Base-by-base conservation (phyloP, 805 yeast species). In the Debaryomyces prosopidis region DNA sequence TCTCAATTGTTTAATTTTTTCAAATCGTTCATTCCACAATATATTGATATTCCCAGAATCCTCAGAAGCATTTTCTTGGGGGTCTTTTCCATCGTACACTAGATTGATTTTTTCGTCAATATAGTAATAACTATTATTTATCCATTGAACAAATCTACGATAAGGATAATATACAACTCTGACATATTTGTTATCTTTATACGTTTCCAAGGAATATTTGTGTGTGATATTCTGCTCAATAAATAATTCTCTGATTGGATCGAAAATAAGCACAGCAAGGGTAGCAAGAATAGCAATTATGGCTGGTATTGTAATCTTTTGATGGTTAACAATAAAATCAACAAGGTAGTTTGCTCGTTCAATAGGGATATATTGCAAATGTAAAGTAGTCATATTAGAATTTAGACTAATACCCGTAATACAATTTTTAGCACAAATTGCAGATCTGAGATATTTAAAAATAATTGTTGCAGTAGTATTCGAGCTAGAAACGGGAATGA, bases 361-460 rank as follows among this genome's bases (percentile, higher is more conserved):
- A n/a, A 76, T 60, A 12, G 83, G 82, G 32, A 77, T 79, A 63
- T 87, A 92, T 53, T 84, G 86, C 38, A 91, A 76, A 59, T 90
- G 97, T 40, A 92, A 55, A 1, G 58, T 49, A 1, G 79, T 75
- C 1, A 89, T 82, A 26, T 78, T 80, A 14, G 53, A 51, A 36
- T 82, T 82, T 33, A 87, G 68, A 16, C 69, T 72, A 48, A 87
- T 69, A 27, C 96, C 97, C 14, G 96, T 89, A 17, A 89, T 75
- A 76, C 99, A 94, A 65, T 90, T 90, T 58, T 89, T 84, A 0
- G 98, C 97, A 48, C 89, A 71, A 6, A 89, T 83, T 1, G 97
- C 94, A 32, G 88, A 80, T 47, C 87, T 74, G 6, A 77, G 63
- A 1, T 73, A 58, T 35, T 75, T 69, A 65, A 84, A 94, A 3